phyloP scores from a whole-genome alignment of 106 monocot genomes.

The Dendrobium huoshanense region DNA sequence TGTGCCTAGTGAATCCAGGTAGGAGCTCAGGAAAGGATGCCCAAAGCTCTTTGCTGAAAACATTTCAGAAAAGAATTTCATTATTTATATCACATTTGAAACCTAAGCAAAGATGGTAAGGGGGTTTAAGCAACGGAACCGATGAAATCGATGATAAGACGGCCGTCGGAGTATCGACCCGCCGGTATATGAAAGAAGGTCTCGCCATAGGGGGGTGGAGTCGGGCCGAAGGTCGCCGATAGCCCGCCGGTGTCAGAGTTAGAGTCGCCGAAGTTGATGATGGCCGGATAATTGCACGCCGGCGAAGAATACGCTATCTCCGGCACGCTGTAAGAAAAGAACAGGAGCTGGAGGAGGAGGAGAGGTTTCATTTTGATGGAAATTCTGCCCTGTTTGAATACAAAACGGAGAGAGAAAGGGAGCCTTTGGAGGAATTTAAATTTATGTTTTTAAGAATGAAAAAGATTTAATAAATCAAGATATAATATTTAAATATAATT shows the following conservation, averaged over 20 bases:
- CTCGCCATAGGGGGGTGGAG: conserved; percentile 40
- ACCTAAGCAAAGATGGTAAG: not conserved
- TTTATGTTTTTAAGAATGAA: too few species aligned
- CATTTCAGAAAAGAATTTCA: not conserved
- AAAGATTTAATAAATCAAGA: too few species aligned
- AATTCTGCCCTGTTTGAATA: too few species aligned
- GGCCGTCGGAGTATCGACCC: conserved; percentile 9
- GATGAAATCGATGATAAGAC: conserved; percentile 12
- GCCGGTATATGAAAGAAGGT: conserved; percentile 34
- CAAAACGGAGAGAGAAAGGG: too few species aligned
- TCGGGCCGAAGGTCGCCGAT: conserved; percentile 31
- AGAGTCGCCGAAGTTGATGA: conserved; percentile 51
- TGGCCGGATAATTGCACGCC: too few species aligned
- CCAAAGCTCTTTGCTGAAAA: conserved; percentile 33
- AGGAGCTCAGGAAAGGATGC: conserved; percentile 56
- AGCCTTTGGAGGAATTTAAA: too few species aligned
- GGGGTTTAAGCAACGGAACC: not conserved
- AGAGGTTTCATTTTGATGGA: too few species aligned
- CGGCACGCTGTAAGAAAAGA: conserved; percentile 7
- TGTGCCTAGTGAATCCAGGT: conserved; percentile 61
- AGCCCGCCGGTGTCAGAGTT: conserved; percentile 64
- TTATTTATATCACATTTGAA: not conserved
- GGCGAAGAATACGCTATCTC: too few species aligned
- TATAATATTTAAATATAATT: too few species aligned
- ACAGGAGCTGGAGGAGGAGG: too few species aligned